phyloP scores from a whole-genome alignment of 164 flowering plant species.

The Echeveria elegans region DNA sequence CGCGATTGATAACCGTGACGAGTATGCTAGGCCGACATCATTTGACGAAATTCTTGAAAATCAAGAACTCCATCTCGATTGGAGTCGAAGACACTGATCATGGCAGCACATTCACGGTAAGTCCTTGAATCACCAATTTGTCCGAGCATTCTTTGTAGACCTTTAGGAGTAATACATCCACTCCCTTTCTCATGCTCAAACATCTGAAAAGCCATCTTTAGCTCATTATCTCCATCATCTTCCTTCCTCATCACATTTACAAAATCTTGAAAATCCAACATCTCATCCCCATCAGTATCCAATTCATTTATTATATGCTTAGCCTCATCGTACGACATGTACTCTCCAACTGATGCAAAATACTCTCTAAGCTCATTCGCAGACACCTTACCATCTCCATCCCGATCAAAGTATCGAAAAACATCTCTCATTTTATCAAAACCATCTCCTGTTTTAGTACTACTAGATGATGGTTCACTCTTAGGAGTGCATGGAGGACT shows the following conservation, averaged over 20 bases:
- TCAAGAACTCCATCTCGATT: slow-evolving; percentile 70
- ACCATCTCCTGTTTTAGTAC: background rate
- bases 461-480: slow-evolving; percentile 6
- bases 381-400: slow-evolving; percentile 70
- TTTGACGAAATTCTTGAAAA: slow-evolving; percentile 55
- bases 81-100: slow-evolving; percentile 54
- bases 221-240: slow-evolving; percentile 31
- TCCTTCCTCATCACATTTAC: slow-evolving; percentile 29
- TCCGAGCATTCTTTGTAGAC: slow-evolving; percentile 49
- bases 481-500: slow-evolving; percentile 18
- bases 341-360: slow-evolving; percentile 53
- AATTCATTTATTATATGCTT: slow-evolving; percentile 32
- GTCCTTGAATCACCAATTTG: slow-evolving; percentile 53
- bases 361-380: slow-evolving; percentile 41
- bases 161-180: slow-evolving; percentile 65
- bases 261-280: slow-evolving; percentile 54
- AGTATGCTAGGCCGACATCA: slow-evolving; percentile 34
- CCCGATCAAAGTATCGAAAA: slow-evolving; percentile 50
- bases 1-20: background rate
- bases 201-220: slow-evolving; percentile 69
- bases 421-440: slow-evolving; percentile 35
- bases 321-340: slow-evolving; percentile 49
- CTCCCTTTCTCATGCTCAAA: slow-evolving; percentile 60
- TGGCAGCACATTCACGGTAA: slow-evolving; percentile 51
- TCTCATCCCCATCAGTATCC: slow-evolving; percentile 48